These are phyloP conservation scores for Rhytidiadelphus loreus DNA, from an alignment of 225 moss, liverwort and hornwort genomes.

Conservation along the genomic window DNA sequence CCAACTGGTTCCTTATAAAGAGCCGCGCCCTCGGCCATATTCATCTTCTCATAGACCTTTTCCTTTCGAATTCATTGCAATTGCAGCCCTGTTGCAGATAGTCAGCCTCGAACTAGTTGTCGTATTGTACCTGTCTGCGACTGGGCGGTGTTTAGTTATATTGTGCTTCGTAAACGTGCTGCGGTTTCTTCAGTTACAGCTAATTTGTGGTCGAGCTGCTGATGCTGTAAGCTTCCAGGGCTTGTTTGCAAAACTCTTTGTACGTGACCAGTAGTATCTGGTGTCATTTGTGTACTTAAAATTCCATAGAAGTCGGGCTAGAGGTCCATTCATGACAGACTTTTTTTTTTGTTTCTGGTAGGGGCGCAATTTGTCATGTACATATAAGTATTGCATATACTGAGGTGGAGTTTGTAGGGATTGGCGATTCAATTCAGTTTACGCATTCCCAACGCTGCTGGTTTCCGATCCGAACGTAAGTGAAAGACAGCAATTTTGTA, in stretches of 20 bases:
- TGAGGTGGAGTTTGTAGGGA: background rate
- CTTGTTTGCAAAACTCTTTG: background rate
- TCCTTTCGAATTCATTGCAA: background rate
- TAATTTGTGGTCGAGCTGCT: background rate
- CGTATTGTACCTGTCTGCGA: background rate
- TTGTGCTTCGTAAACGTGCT: background rate
- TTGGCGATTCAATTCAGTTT: background rate
- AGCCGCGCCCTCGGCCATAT: background rate
- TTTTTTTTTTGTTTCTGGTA: background rate
- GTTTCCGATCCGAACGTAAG: background rate
- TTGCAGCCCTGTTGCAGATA: background rate
- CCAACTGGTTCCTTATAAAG: background rate
- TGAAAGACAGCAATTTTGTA: background rate
- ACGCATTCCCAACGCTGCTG: too few relatives aligned
- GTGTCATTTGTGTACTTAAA: background rate
- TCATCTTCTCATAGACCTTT: background rate
- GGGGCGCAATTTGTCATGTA: too few relatives aligned
- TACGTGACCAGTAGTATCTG: background rate
- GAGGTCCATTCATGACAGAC: background rate
- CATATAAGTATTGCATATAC: background rate
- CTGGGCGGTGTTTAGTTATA: background rate
- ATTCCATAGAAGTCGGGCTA: background rate
- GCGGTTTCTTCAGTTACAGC: background rate
- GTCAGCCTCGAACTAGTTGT: background rate
- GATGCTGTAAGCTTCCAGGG: background rate